A percentile compares a stretch with the other conserved stretches of the same genome.
phyloP scores from a whole-genome alignment of 352 stramenopile species.

The Phytophthora brassicae region DNA sequence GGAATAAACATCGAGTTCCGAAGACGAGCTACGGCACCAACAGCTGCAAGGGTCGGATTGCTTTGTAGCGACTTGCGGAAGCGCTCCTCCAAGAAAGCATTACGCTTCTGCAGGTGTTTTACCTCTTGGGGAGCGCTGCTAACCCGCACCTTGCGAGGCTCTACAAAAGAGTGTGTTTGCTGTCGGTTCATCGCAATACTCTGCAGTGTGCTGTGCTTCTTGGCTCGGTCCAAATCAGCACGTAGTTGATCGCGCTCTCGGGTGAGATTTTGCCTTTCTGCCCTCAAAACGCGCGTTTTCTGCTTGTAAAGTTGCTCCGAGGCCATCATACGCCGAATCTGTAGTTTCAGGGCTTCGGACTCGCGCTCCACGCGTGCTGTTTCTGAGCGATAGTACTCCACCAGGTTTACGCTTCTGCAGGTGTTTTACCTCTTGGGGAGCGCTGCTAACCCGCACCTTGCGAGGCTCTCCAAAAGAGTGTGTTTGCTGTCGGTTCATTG shows the following conservation, averaged over 20 bases:
- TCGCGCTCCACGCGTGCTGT: conserved; percentile 56
- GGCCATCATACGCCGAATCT: conserved; percentile 82
- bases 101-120: conserved; percentile 56
- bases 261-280: conserved; percentile 53
- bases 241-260: conserved; percentile 50
- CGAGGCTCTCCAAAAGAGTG: conserved; percentile 1
- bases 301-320: conserved; percentile 77
- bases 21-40: conserved; percentile 25
- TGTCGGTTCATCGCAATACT: conserved; percentile 23
- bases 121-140: conserved; percentile 37
- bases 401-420: conserved; percentile 59
- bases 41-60: conserved; percentile 9
- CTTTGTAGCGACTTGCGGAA: conserved; percentile 43
- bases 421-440: conserved; percentile 48
- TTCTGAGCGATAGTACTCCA: conserved; percentile 58
- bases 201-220: conserved; percentile 24
- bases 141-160: conserved; percentile 8
- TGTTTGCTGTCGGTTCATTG: conserved; percentile 18
- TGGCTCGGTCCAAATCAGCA: conserved; percentile 43
- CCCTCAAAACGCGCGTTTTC: conserved; percentile 53
- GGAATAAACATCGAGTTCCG: conserved; percentile 19
- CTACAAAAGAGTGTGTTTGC: conserved; percentile 1
- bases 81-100: conserved; percentile 62
- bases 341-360: conserved; percentile 60
- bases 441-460: conserved; percentile 6